phyloP scores from a whole-genome alignment of 1,139 yeast genomes.

The Blastobotrys arbuscula region DNA sequence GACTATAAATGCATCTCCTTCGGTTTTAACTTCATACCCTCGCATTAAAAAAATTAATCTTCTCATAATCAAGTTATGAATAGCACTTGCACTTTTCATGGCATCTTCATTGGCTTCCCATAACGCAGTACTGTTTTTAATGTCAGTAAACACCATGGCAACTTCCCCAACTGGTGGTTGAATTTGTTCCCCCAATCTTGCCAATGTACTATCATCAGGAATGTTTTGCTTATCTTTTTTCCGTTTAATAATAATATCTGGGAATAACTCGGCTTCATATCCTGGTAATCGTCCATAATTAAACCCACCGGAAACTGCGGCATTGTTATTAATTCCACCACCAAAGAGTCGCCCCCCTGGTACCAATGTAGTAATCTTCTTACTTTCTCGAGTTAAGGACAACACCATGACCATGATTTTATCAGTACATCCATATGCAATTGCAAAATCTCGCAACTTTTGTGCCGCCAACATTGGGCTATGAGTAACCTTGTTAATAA shows the following conservation, averaged over 20 bases:
- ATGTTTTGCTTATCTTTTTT: constrained; percentile 44
- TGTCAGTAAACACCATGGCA: constrained; percentile 96
- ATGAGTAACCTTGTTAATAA: constrained; percentile 76
- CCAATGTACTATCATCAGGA: constrained; percentile 72
- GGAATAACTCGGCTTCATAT: constrained; percentile 44
- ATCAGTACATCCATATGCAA: constrained; percentile 82
- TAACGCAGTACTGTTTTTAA: constrained; percentile 82
- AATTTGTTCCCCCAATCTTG: constrained; percentile 86
- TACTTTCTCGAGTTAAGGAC: constrained; percentile 42
- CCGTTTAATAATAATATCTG: constrained; percentile 42
- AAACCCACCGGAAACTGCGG: constrained; percentile 13
- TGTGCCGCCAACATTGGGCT: constrained; percentile 93
- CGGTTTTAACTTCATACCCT: constrained; percentile 97
- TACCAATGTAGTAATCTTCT: constrained; percentile 1
- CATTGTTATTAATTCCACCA: constrained; percentile 5
- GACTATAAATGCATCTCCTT: constrained; percentile 99
- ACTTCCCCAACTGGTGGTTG: constrained; percentile 92
- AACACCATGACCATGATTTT: constrained; percentile 82
- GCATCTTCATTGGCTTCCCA: constrained; percentile 95
- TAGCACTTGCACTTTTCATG: constrained; percentile 94
- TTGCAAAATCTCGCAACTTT: constrained; percentile 86
- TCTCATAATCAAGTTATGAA: constrained; percentile 91
- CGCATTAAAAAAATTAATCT: constrained; percentile 88
- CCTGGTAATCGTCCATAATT: constrained; percentile 32
- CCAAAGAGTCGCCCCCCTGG: constrained; percentile 4